Evolutionary conservation across 2,329 filamentous ascomycete genomes (phyloP).

Genomic region (Scleromitrula shiraiana): DNA sequence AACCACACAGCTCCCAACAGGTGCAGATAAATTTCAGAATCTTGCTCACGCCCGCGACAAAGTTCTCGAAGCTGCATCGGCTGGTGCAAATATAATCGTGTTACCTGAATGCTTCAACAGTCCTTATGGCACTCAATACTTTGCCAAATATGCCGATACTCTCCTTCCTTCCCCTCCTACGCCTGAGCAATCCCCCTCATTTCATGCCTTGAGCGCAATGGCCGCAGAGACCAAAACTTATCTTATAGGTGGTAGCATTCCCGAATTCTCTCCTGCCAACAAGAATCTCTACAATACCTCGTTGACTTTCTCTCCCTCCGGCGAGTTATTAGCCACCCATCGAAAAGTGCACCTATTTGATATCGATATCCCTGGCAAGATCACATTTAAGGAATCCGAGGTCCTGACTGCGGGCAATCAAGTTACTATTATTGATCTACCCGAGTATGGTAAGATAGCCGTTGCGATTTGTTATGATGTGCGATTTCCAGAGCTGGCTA

Average conservation of each 20-base stretch:
- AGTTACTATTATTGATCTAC: conserved; percentile 76
- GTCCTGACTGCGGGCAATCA: conserved; percentile 80
- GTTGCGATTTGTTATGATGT: conserved; percentile 97
- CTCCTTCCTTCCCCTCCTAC: conserved; percentile 72
- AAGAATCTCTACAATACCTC: conserved; percentile 84
- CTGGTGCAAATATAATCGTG: conserved; percentile 78
- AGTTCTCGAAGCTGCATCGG: conserved; percentile 69
- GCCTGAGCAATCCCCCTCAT: conserved; percentile 66
- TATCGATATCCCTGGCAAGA: conserved; percentile 93
- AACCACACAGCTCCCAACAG: conserved; percentile 31
- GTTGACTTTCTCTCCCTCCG: conserved; percentile 71
- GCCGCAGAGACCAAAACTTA: conserved; percentile 73
- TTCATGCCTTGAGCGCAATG: conserved; percentile 72
- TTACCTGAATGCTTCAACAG: conserved; percentile 99
- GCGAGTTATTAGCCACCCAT: conserved; percentile 76
- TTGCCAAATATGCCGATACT: conserved; percentile 84
- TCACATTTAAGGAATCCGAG: conserved; percentile 84
- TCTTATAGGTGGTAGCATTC: conserved; percentile 86
- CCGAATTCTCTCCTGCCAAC: conserved; percentile 60
- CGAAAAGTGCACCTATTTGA: conserved; percentile 96
- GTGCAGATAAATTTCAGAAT: conserved; percentile 77
- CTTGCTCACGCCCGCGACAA: conserved; percentile 72
- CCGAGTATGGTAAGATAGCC: conserved; percentile 79
- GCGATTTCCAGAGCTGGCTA: conserved; percentile 89
- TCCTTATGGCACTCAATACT: conserved; percentile 86